Percentiles rank a stretch among this genome's conserved stretches.
Conservation (phyloP, 768 basidiomycete genomes). For the Tricholoma hemisulphureum region DNA sequence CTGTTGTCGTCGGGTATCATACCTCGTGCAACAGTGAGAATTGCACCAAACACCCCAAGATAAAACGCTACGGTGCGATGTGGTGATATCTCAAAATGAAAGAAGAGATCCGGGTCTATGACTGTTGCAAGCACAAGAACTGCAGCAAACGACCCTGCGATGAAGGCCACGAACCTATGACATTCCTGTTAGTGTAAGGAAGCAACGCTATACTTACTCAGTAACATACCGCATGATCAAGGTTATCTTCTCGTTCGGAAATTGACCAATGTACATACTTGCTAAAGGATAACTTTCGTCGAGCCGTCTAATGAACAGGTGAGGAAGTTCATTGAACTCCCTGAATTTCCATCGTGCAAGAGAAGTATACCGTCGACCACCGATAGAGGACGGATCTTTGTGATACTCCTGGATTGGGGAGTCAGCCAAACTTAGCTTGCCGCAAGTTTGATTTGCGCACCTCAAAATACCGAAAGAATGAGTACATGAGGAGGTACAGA, state of each 20-base stretch:
- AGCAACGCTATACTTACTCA: not conserved
- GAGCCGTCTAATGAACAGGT: conserved; percentile 83
- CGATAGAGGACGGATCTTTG: conserved; percentile 95
- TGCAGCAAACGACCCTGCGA: conserved; percentile 95
- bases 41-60: conserved; percentile 79
- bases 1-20: conserved; percentile 95
- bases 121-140: conserved; percentile 91
- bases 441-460: conserved; percentile 41
- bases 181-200: not conserved
- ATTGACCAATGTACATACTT: conserved; percentile 96
- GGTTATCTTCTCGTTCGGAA: conserved; percentile 92
- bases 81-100: conserved; percentile 92
- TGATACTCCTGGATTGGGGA: conserved; percentile 79
- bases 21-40: conserved; percentile 86
- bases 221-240: conserved; percentile 78
- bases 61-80: conserved; percentile 95
- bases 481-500: conserved; percentile 94
- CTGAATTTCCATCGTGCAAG: conserved; percentile 98
- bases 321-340: conserved; percentile 97
- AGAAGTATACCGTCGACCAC: conserved; percentile 88
- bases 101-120: conserved; percentile 88
- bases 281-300: conserved; percentile 88
- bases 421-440: conserved; percentile 8
- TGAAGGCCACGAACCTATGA: conserved; percentile 87
- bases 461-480: conserved; percentile 99